These are phyloP conservation scores for Lepidium didymum DNA, from an alignment of 345 rosid genomes.

Conservation along the genomic window DNA sequence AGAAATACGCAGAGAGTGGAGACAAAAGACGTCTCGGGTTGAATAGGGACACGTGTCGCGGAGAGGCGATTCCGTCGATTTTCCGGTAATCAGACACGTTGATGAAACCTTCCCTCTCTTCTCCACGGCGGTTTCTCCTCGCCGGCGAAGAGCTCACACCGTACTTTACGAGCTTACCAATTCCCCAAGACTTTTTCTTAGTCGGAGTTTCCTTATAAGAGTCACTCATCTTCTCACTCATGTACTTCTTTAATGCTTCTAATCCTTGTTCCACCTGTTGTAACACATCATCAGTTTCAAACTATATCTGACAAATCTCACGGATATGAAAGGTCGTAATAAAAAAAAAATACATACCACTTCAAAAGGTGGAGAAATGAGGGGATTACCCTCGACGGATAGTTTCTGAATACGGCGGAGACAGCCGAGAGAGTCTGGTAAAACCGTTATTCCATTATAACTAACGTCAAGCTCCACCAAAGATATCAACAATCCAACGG, in stretches of 20 bases:
- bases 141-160: constrained; percentile 29
- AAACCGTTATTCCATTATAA: constrained; percentile 47
- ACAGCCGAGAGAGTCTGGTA: constrained; percentile 74
- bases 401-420: constrained; percentile 63
- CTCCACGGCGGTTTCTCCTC: constrained; percentile 13
- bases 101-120: constrained; percentile 39
- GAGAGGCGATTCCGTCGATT: constrained; percentile 51
- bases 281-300: neutral
- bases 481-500: constrained; percentile 69
- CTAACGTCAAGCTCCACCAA: constrained; percentile 72
- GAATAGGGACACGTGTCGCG: constrained; percentile 51
- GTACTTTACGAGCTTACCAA: constrained; percentile 51
- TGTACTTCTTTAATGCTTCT: constrained; percentile 49
- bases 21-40: constrained; percentile 68
- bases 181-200: constrained; percentile 62
- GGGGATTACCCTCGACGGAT: constrained; percentile 69
- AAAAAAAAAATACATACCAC: constrained; percentile 23
- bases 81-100: constrained; percentile 40
- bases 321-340: no score
- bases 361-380: constrained; percentile 63
- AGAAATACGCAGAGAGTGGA: constrained; percentile 26
- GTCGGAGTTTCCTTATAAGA: constrained; percentile 28
- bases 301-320: neutral
- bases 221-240: constrained; percentile 57
- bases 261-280: constrained; percentile 48